These are phyloP conservation scores for Aspergillus sp. DNA, from an alignment of 2,329 filamentous ascomycete species.

Conservation along the genomic window DNA sequence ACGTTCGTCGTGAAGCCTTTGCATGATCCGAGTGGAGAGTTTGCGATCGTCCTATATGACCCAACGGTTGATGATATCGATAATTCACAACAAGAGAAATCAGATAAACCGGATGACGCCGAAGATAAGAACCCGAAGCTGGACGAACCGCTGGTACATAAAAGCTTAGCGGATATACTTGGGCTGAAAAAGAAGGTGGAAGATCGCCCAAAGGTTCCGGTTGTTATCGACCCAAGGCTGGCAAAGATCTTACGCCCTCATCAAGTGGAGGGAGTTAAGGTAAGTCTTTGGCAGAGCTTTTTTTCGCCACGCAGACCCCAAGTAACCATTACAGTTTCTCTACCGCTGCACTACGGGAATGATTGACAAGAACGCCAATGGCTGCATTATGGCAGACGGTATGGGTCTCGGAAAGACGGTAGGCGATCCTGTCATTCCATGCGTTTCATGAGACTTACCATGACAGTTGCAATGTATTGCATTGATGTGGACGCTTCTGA, in stretches of 20 bases:
- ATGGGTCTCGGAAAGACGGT: conserved; percentile 96
- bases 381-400: conserved; percentile 99
- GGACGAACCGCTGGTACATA: conserved; percentile 83
- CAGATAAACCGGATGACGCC: conserved; percentile 48
- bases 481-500: conserved; percentile 92
- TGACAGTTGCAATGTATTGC: conserved; percentile 81
- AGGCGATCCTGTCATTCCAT: conserved; percentile 13
- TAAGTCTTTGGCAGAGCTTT: conserved; percentile 20
- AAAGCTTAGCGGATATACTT: conserved; percentile 90
- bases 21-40: conserved; percentile 93
- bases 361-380: conserved; percentile 89
- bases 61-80: conserved; percentile 90
- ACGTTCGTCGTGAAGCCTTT: conserved; percentile 84
- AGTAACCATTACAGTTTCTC: conserved; percentile 64
- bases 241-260: conserved; percentile 90
- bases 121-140: conserved; percentile 55
- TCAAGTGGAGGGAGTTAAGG: conserved; percentile 94
- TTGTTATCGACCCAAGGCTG: conserved; percentile 89
- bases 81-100: conserved; percentile 64
- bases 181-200: conserved; percentile 90
- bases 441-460: conserved; percentile 22
- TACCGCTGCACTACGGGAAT: conserved; percentile 94
- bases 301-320: not conserved
- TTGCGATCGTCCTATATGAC: conserved; percentile 93
- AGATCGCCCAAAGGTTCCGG: conserved; percentile 83